Evolutionary conservation across 2,329 filamentous ascomycete genomes (phyloP), one percentile per base, ranked within the genome.

Genomic region (Sclerotinia glacialis): DNA sequence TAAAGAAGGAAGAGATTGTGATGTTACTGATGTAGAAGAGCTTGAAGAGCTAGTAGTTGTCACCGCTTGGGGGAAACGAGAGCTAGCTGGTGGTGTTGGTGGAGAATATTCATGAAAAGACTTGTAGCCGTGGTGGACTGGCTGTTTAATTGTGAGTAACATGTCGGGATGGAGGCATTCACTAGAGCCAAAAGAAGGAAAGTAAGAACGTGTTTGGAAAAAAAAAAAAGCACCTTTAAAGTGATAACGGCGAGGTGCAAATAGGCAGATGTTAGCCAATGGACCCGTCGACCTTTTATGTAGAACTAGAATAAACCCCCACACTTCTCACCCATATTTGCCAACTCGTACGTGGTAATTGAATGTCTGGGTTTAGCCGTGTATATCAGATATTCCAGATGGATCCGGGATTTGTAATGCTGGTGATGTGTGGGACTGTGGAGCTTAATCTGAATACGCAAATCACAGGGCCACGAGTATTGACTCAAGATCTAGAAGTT

Each of bases 61-160:
- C 70, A 74, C 75, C 69, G 71, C 77, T 69, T 76, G 78, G 71
- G 75, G 79, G 75, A 79, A 77, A 77, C 77, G 75, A 76, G 78
- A 76, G 76, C 76, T 74, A 69, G 78, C 75, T 74, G 77, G 74
- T 74, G 77, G 77, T 67, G 75, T 77, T 60, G 79, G 73, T 62
- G 77, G 74, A 72, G 78, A 77, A 75, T 80, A 81, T 72, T 82
- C 81, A 82, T 82, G 79, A 74, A 79, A 78, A 70, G 77, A 76
- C 74, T 79, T 79, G 71, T 79, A 78, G 72, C 79, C 78, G 76
- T 79, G 79, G 74, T 81, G 78, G 74, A 78, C 76, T 70, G 78
- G 77, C 73, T 81, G 79, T 72, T 82, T 82, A 67, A 82, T 76
- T 72, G 81, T 83, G 77, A 83, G 81, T 78, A 83, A 81, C 81